Percentiles rank a stretch among this genome's conserved stretches.
phyloP scores from a whole-genome alignment of 1,139 yeast genomes.

The Tardiomyces blankii region DNA sequence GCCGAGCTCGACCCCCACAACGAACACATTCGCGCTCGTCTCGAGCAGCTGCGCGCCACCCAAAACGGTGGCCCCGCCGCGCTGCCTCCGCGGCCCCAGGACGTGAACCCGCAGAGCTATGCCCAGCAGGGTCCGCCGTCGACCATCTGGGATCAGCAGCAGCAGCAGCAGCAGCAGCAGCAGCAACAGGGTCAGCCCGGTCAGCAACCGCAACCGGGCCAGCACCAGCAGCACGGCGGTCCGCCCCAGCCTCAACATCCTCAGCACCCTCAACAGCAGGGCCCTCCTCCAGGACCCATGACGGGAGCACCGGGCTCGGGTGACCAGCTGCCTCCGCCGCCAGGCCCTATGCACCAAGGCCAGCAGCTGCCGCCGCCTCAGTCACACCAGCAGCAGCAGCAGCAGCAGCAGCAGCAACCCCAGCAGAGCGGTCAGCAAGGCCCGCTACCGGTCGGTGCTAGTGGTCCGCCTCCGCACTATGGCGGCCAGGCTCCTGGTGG shows the following conservation, averaged over 20 bases:
- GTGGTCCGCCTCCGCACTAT: not conserved
- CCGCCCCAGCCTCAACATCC: conserved; percentile 2
- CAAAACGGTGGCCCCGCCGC: conserved; percentile 61
- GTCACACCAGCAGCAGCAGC: conserved; percentile 11
- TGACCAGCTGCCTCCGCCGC: conserved; percentile 12
- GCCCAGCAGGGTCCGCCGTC: conserved; percentile 55
- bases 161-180: conserved; percentile 10
- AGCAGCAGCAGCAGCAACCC: conserved; percentile 12
- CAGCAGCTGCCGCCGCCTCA: conserved; percentile 7
- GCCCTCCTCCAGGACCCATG: no score
- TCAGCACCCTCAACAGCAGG: conserved; percentile 6
- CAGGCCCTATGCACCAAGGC: conserved; percentile 15
- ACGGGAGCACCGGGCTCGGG: no score
- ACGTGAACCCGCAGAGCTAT: conserved; percentile 37
- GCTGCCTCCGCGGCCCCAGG: conserved; percentile 27
- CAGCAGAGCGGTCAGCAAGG: conserved; percentile 13
- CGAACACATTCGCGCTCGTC: conserved; percentile 85
- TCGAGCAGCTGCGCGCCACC: conserved; percentile 68
- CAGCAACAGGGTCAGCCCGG: not conserved
- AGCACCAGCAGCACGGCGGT: conserved; percentile 1
- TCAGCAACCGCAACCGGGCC: not conserved
- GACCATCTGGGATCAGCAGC: conserved; percentile 14
- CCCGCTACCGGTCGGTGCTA: conserved; percentile 2
- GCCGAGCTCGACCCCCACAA: conserved; percentile 90
- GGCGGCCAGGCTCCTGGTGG: not conserved